These are phyloP conservation scores for Shiraia bambusicola DNA, from an alignment of 2,329 filamentous ascomycete genomes.

Conservation along the genomic window DNA sequence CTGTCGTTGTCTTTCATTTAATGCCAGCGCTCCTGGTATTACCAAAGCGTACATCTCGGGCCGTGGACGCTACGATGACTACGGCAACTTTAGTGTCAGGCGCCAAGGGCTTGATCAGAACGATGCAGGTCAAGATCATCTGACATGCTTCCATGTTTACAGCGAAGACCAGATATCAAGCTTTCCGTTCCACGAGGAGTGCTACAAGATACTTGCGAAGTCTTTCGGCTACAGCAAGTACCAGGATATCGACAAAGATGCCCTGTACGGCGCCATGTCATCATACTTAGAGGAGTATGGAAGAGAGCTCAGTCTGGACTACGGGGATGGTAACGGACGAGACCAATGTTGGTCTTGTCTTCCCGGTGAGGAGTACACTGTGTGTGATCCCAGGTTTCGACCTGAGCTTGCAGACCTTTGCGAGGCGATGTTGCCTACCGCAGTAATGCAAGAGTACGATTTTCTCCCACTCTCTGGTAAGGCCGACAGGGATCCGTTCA, in stretches of 20 bases:
- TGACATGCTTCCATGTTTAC: conserved; percentile 8
- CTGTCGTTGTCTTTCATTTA: conserved; percentile 15
- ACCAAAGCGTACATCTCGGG: conserved; percentile 19
- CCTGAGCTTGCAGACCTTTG: conserved; percentile 6
- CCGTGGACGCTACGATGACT: conserved; percentile 10
- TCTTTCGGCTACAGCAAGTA: conserved; percentile 8
- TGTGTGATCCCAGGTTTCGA: conserved; percentile 7
- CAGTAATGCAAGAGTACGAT: conserved; percentile 2
- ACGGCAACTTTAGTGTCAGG: conserved; percentile 6
- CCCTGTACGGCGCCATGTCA: conserved; percentile 10
- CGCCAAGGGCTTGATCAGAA: conserved; percentile 12
- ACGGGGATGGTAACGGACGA: conserved; percentile 3
- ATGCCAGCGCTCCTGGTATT: conserved; percentile 6
- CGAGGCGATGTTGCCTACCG: conserved; percentile 9
- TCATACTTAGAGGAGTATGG: conserved; percentile 4
- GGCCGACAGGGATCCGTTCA: conserved; percentile 14
- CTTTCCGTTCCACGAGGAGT: conserved; percentile 24
- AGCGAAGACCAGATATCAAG: neutral
- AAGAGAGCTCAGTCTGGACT: conserved; percentile 13
- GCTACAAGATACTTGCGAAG: conserved; percentile 17
- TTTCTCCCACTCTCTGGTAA: conserved; percentile 3
- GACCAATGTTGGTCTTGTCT: conserved; percentile 16
- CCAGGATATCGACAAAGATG: conserved; percentile 13
- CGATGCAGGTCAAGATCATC: conserved; percentile 1
- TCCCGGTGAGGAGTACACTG: conserved; percentile 22